These are phyloP conservation scores for Dactylellina leptospora DNA, from an alignment of 2,329 filamentous ascomycete genomes.

Conservation along the genomic window DNA sequence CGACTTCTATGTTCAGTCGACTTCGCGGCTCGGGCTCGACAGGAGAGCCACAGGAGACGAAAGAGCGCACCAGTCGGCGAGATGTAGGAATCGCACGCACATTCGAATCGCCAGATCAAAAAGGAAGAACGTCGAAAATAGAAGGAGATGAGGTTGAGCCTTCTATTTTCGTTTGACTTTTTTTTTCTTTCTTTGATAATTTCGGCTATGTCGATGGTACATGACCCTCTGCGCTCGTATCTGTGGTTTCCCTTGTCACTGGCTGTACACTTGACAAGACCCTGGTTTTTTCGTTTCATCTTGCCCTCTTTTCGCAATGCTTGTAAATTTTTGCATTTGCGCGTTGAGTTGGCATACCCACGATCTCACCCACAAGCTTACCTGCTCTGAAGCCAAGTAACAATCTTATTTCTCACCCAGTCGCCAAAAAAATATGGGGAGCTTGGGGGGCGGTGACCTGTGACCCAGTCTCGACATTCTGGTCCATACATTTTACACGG, in stretches of 20 bases:
- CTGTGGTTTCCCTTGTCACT: constrained; percentile 13
- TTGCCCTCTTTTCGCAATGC: constrained; percentile 10
- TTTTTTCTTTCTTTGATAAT: too few relatives aligned
- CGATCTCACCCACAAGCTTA: constrained; percentile 28
- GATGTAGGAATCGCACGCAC: neutral
- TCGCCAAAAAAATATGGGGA: neutral
- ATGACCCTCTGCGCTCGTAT: constrained; percentile 16
- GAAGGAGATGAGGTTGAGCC: neutral
- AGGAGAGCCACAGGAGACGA: neutral
- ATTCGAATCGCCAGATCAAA: constrained; percentile 3
- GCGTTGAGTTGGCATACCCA: too few relatives aligned
- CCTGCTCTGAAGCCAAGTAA: constrained; percentile 6
- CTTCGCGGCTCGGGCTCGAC: constrained; percentile 15
- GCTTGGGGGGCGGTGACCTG: constrained; percentile 8
- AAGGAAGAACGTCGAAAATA: constrained; percentile 5
- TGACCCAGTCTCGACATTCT: neutral
- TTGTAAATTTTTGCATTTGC: neutral
- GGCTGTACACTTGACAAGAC: neutral
- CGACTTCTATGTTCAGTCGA: constrained; percentile 5
- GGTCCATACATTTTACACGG: neutral
- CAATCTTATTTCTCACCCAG: constrained; percentile 37
- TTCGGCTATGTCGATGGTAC: constrained; percentile 13
- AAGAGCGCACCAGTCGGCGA: constrained; percentile 4
- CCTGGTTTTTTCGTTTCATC: constrained; percentile 30
- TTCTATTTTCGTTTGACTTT: constrained; percentile 5